phyloP scores from a whole-genome alignment of 2,329 filamentous ascomycete species.

The Gremmenia infestans region DNA sequence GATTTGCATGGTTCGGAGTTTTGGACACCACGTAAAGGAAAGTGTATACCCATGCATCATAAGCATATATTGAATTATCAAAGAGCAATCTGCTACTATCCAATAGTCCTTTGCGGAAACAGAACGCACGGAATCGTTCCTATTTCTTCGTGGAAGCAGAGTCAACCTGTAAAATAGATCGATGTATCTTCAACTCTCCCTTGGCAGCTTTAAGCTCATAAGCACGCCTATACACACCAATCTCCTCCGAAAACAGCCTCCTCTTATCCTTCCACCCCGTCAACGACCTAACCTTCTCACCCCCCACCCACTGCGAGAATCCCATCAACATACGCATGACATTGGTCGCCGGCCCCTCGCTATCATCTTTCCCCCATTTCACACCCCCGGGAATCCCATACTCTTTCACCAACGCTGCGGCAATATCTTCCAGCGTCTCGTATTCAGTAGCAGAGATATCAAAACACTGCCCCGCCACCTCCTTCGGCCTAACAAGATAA shows the following conservation, averaged over 20 bases:
- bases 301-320: slow-evolving; percentile 14
- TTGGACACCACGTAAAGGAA: neutral
- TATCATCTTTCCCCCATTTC: slow-evolving; percentile 13
- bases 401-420: slow-evolving; percentile 35
- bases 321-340: slow-evolving; percentile 9
- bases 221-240: slow-evolving; percentile 8
- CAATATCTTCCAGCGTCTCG: slow-evolving; percentile 40
- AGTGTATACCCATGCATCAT: neutral
- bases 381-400: slow-evolving; percentile 35
- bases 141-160: too few relatives aligned
- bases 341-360: slow-evolving; percentile 1
- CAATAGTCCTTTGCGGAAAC: neutral
- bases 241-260: slow-evolving; percentile 10
- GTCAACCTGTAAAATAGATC: too few relatives aligned
- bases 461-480: slow-evolving; percentile 37
- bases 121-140: too few relatives aligned
- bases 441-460: slow-evolving; percentile 43
- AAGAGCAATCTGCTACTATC: neutral
- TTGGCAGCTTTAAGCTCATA: slow-evolving; percentile 4
- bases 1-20: neutral
- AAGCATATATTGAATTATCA: neutral
- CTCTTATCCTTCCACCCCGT: slow-evolving; percentile 15
- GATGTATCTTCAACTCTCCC: neutral
- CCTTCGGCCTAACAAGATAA: slow-evolving; percentile 28
- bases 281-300: slow-evolving; percentile 13